Evolutionary conservation across 345 rosid genomes (phyloP), one percentile per base, ranked within the genome.

Genomic region (Arabidopsis arenosa): DNA sequence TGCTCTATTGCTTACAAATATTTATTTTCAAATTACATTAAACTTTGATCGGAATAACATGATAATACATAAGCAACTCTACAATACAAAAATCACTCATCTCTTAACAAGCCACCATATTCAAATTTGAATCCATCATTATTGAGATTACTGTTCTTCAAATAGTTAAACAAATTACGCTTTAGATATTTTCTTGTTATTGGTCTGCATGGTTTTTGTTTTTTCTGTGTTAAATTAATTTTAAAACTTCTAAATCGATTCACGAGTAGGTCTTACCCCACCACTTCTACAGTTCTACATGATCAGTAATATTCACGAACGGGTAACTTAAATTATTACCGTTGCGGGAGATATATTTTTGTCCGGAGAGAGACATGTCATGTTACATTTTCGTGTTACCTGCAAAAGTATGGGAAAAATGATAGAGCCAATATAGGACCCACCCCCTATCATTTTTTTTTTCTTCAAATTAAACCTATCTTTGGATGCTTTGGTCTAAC

Each of bases 401-500:
- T 75, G 61, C 67, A 66, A 75, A 64, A 48, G 73, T 58, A 57
- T 62, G 63, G 76, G 43, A 72, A 51, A 61, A 26, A 49, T 66
- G 56, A 26, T 57, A 57, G 70, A 43, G 35, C 41, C 63, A 13
- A 43, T 41, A 21, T n/a, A 56, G 72, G 66, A 66, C 67, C 73
- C 68, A 75, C 61, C 32, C 32, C 5, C 35, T 47, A 26, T 57
- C 28, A 64, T 18, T 64, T 43, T 23, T 37, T 37, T 63, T 17
- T 56, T 9, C 0, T 45, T 40, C 48, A 57, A 11, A 5, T 45
- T 11, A 57, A 74, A 74, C 61, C 53, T 9, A 75, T 67, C 79
- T 49, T 66, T 75, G 75, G 72, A 70, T 77, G 60, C 80, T 47
- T 63, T 63, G n/a, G 9, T 48, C 59, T 37, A 77, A 77, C 60